Evolutionary conservation across 768 basidiomycete genomes (phyloP).

Genomic region (Lentinula edodes): DNA sequence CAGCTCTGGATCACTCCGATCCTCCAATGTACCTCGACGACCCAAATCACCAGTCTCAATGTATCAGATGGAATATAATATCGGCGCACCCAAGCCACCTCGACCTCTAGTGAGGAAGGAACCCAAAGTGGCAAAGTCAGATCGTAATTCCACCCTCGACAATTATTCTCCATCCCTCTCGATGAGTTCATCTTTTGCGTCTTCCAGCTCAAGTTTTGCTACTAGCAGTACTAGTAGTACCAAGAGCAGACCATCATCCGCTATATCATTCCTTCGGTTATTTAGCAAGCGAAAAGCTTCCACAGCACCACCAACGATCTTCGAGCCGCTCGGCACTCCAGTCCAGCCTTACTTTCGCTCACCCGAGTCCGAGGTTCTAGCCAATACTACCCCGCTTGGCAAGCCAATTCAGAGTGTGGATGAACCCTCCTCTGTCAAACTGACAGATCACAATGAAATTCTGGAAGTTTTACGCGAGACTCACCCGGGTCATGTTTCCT

Average conservation of each 20-base stretch:
- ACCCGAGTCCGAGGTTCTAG: background rate
- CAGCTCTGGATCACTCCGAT: background rate
- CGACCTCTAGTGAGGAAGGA: background rate
- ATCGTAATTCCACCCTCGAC: background rate
- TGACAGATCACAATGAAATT: background rate
- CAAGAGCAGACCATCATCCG: background rate
- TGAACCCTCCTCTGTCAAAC: too few relatives aligned
- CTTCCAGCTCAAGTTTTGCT: constrained; percentile 1
- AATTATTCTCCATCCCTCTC: background rate
- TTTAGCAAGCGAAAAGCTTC: background rate
- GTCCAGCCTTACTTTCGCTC: too few relatives aligned
- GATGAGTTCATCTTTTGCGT: background rate
- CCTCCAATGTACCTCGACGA: background rate
- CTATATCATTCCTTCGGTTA: background rate
- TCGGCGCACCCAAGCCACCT: background rate
- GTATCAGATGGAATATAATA: background rate
- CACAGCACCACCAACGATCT: background rate
- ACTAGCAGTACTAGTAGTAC: background rate
- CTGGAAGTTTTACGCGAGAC: constrained; percentile 1
- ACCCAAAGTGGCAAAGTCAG: background rate
- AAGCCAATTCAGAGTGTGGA: background rate
- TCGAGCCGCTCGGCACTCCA: background rate
- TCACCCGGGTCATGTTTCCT: background rate
- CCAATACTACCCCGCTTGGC: background rate
- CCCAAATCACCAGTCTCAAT: constrained; percentile 4